Base-by-base conservation (phyloP, 805 yeast species). In the Candida yuanshanica region DNA sequence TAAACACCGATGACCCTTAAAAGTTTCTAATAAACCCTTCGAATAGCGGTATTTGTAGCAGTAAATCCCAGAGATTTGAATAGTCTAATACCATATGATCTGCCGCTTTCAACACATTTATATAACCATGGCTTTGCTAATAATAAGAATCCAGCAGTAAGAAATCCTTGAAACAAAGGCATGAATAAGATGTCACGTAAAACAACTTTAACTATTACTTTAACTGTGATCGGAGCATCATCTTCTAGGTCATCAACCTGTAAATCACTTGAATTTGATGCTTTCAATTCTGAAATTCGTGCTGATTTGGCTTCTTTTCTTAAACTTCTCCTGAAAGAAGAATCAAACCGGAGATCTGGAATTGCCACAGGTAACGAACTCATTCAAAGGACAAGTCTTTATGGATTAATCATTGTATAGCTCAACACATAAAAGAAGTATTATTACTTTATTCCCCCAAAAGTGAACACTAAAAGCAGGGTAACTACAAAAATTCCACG, bases 231-330 rank as follows among this genome's bases (percentile, higher is more conserved):
- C 16, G 66, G 64, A 24, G 69, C 84, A 46, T n/a, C n/a, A n/a
- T 80, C 83, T 56, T 87, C 90, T 36, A 82, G 62, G 42, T 83
- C 90, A 2, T 81, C 83, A 55, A 86, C 71, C 49, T 89, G 21
- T 7, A 31, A 11, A 17, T 18, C 34, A 17, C 14, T 17, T 7
- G 17, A 8, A 5, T 31, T 31, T 8, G 34, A 18, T 17, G 5
- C 8, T 10, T 12, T 3, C 14, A 27, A 27, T 6, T 27, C 18
- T 4, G 31, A 16, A 27, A 14, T 7, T 4, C 16, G 31, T 4
- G 18, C 7, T 4, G 31, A 8, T 8, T 31, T 31, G 7, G 34
- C 34, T 17, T 17, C 34, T 18, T 5, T 18, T 31, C 14, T 31
- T 7, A 31, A 17, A 6, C 14, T 31, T n/a, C 12, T 31, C 18